Percentiles rank a stretch among this genome's conserved stretches.
Conservation (phyloP, 2,329 filamentous ascomycete species). For the Aspergillus sp. region DNA sequence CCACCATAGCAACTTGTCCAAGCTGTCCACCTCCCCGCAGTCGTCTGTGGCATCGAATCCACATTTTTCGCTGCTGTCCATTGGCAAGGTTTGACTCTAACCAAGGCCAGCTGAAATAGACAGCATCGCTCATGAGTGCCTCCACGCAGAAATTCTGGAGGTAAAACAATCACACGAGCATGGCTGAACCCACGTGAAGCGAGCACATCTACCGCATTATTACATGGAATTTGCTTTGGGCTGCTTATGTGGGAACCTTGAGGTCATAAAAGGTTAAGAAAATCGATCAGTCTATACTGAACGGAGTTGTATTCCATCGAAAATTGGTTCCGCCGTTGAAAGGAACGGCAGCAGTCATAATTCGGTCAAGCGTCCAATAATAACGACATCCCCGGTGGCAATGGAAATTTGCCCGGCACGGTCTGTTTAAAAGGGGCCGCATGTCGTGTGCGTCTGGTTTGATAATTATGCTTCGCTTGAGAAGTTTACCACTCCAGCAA, state of each 20-base stretch:
- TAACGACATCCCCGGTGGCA: neutral
- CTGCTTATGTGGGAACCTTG: slow-evolving; percentile 1
- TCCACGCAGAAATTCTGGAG: too few species aligned
- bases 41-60: slow-evolving; percentile 2
- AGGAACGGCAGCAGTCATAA: slow-evolving; percentile 1
- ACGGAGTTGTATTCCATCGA: slow-evolving; percentile 4
- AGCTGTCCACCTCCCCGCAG: slow-evolving; percentile 4
- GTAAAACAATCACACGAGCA: too few species aligned
- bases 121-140: neutral
- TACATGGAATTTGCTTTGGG: neutral
- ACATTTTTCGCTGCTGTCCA: slow-evolving; percentile 1
- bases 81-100: neutral
- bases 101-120: neutral
- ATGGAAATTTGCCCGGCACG: slow-evolving; percentile 1
- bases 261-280: slow-evolving; percentile 4
- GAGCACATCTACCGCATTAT: neutral
- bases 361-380: slow-evolving; percentile 1
- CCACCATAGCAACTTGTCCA: slow-evolving; percentile 24
- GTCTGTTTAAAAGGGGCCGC: too few species aligned
- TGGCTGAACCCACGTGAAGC: too few species aligned
- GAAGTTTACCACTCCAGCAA: slow-evolving; percentile 2
- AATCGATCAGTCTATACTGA: neutral
- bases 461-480: slow-evolving; percentile 4
- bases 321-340: slow-evolving; percentile 1
- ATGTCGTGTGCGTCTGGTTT: too few species aligned